Base-by-base conservation (phyloP, 164 flowering plant genomes). In the Tetrastigma voinierianum region DNA sequence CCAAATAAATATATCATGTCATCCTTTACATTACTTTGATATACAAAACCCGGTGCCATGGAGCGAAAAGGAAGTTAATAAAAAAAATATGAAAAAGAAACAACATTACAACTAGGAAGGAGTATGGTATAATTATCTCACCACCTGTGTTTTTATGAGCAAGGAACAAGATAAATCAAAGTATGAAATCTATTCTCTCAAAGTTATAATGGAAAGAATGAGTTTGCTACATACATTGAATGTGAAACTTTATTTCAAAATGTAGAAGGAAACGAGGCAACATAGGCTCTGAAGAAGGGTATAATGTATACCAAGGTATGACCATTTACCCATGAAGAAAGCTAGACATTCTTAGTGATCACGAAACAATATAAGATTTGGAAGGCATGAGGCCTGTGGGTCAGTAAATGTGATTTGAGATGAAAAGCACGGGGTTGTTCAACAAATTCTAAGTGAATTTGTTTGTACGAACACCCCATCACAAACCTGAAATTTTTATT, bases 211-310 rank as follows among this genome's bases (percentile, higher is more conserved):
- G n/a, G 51, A 58, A 62, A 32, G 49, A 40, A 8, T 44, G 69
- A 53, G 47, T 59, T 63, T 23, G 32, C 48, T n/a, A n/a, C 94
- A 56, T 94, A 94, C 98, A 80, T 51, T 65, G 97, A 96, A 88
- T 83, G 59, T 85, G 80, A 81, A 84, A 68, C 75, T 88, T n/a
- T n/a, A n/a, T 56, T 96, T 76, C 84, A 94, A 73, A 67, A 94
- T 94, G 88, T 61, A 95, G n/a, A 91, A 61, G 98, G n/a, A n/a
- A 94, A 59, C 98, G 98, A 65, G n/a, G 96, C n/a, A 67, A 88
- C 88, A 67, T 94, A 94, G 10, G 97, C 98, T 69, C 91, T 90
- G n/a, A 18, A 94, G 91, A 78, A 94, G 90, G 11, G 98, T 89
- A 68, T 94, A 94, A 77, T 91, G 98, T 52, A 94, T 90, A 64